Evolutionary conservation across 1,139 yeast genomes (phyloP), one percentile per base, ranked within the genome.

Genomic region (Debaryomycetaceae sp.): DNA sequence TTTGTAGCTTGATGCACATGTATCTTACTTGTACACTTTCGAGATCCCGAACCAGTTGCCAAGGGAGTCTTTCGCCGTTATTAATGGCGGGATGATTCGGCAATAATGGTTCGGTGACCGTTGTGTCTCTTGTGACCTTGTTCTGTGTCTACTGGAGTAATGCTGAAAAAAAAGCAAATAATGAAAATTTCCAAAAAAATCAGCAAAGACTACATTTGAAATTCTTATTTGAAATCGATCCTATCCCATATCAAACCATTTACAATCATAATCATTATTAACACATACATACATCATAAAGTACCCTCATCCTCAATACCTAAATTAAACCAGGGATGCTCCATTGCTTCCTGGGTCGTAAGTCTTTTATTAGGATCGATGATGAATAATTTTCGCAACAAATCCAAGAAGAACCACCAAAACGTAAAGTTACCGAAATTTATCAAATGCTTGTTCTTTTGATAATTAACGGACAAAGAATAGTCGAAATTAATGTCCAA

Each of bases 231-330:
- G 8, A 27, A 27, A 8, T 27, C 11, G 31, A 27, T 8, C 11
- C 31, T 8, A 4, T 27, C 31, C 11, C 31, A 7, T 27, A 27
- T 8, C 11, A 27, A 27, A 27, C 31, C 31, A 7, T 27, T 27
- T 27, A 27, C 31, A 27, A 8, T 27, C 31, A 27, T 27, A 27
- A 27, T 27, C 31, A 27, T 27, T 27, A 27, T 27, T 27, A 27
- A 27, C 31, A 27, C 31, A 27, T 27, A 27, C 8, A 27, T 27
- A 27, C 8, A 24, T 43, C 22, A 43, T 34, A 59, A 36, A 44
- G 85, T 81, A n/a, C 87, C 93, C 55, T 85, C 91, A 64, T 85
- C 95, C 55, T 82, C 80, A 44, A 85, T 82, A 31, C 93, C 95
- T 57, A 75, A 73, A 54, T 80, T 78, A 61, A 87, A 86, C 91